A percentile compares a stretch with the other conserved stretches of the same genome.
These are phyloP conservation scores for Cladosporium sp. DNA, from an alignment of 2,329 filamentous ascomycete species.

Conservation along the genomic window DNA sequence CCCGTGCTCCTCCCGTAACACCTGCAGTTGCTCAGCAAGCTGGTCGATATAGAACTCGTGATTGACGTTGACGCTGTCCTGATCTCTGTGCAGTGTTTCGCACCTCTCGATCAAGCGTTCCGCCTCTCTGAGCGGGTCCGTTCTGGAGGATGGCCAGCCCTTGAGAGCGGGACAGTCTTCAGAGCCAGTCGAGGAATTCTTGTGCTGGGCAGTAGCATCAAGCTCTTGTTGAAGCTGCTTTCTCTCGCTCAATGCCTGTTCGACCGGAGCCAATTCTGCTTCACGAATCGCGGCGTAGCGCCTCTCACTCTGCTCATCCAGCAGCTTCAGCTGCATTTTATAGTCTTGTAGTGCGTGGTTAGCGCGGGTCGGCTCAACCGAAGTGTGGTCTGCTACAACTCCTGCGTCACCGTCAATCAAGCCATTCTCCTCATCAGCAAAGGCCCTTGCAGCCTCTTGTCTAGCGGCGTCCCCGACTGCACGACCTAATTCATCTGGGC, in stretches of 20 bases:
- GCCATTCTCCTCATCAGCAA: conserved; percentile 1
- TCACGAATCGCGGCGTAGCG: too few relatives aligned
- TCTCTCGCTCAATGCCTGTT: too few relatives aligned
- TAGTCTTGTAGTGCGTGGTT: conserved; percentile 83
- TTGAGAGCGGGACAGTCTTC: neutral
- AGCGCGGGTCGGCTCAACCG: conserved; percentile 42
- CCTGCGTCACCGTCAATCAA: neutral
- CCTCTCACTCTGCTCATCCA: conserved; percentile 87
- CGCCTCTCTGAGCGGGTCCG: neutral
- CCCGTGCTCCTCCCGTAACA: conserved; percentile 84
- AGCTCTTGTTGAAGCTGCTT: neutral
- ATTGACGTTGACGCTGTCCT: neutral
- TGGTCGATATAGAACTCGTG: neutral
- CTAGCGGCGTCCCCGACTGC: neutral
- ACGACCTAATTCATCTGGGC: conserved; percentile 10
- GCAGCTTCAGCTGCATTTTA: conserved; percentile 83
- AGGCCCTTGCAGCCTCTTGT: conserved; percentile 5
- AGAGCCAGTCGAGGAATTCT: neutral
- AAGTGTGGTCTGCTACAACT: conserved; percentile 30
- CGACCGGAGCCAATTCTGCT: too few relatives aligned
- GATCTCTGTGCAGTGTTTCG: neutral
- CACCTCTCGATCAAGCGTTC: neutral
- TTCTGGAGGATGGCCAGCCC: neutral
- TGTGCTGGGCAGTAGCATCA: too few relatives aligned
- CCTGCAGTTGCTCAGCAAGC: conserved; percentile 54